Evolutionary conservation across 208 protist genomes (phyloP).

Genomic region (Eutreptiella sp.): DNA sequence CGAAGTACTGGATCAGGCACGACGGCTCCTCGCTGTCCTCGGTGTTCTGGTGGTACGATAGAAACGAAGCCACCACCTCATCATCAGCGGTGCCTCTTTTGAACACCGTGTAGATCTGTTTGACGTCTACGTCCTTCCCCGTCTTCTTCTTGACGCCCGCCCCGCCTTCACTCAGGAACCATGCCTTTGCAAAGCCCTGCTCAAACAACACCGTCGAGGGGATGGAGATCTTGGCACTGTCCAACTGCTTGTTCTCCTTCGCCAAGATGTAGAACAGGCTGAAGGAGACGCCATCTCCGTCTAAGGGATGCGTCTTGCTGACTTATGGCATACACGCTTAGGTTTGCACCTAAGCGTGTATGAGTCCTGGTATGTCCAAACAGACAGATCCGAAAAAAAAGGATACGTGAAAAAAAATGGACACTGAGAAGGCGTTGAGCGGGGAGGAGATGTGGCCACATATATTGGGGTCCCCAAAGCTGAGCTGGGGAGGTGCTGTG

Average conservation of each 20-base stretch:
- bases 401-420: too few species aligned
- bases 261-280: conserved; percentile 24
- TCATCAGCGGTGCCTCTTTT: neutral
- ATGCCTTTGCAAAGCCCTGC: conserved; percentile 29
- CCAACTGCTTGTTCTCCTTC: conserved; percentile 32
- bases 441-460: too few species aligned
- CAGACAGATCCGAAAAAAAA: too few species aligned
- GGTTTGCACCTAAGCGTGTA: too few species aligned
- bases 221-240: conserved; percentile 7
- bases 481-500: too few species aligned
- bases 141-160: conserved; percentile 24
- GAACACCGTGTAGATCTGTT: conserved; percentile 20
- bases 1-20: conserved; percentile 20
- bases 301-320: conserved; percentile 18
- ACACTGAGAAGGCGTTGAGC: too few species aligned
- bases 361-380: too few species aligned
- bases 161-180: conserved; percentile 16
- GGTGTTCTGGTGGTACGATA: conserved; percentile 5
- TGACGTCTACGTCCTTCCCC: conserved; percentile 28
- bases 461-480: too few species aligned
- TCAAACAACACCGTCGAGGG: conserved; percentile 30
- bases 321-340: too few species aligned
- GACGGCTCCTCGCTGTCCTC: neutral
- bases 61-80: conserved; percentile 2
- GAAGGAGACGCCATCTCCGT: conserved; percentile 20